Conservation (phyloP, 148 eudicot species). For the Rhododendron williamsianum region DNA sequence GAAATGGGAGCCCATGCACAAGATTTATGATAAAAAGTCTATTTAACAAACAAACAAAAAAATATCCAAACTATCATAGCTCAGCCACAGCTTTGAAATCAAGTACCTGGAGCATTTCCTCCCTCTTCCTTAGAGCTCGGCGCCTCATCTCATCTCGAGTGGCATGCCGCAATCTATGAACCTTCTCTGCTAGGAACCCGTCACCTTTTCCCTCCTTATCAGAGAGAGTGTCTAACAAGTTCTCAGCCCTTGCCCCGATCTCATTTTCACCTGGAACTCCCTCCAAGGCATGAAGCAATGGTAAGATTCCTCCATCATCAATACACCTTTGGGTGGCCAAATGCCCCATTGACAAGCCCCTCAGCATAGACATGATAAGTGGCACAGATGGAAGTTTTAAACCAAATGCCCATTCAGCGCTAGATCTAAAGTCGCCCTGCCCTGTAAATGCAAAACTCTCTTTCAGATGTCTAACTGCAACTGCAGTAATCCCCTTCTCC, state of each 20-base stretch:
- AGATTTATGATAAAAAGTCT: not conserved
- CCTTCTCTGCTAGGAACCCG: slow-evolving; percentile 73
- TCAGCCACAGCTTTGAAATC: not conserved
- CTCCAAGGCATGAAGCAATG: slow-evolving; percentile 92
- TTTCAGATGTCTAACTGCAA: slow-evolving; percentile 60
- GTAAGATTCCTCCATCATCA: slow-evolving; percentile 75
- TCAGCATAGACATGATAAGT: slow-evolving; percentile 90
- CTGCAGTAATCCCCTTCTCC: slow-evolving; percentile 76
- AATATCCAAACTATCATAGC: not conserved
- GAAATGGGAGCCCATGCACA: not conserved
- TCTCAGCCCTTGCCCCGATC: slow-evolving; percentile 97
- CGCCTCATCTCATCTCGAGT: slow-evolving; percentile 96
- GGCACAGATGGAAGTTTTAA: slow-evolving; percentile 86
- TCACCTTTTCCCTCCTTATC: slow-evolving; percentile 89
- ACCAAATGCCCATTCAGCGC: slow-evolving; percentile 60
- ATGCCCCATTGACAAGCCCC: slow-evolving; percentile 97
- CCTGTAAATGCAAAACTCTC: slow-evolving; percentile 68
- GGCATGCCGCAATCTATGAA: slow-evolving; percentile 73
- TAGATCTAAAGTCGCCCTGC: slow-evolving; percentile 67
- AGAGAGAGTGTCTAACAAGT: slow-evolving; percentile 86
- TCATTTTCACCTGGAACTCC: slow-evolving; percentile 95
- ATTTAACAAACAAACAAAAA: not conserved
- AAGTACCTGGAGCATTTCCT: slow-evolving; percentile 75
- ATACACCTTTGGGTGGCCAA: slow-evolving; percentile 76
- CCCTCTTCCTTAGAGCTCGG: slow-evolving; percentile 79